A percentile compares a stretch with the other conserved stretches of the same genome.
Evolutionary conservation across 192 early-diverging fungal species (phyloP).

Genomic region (Diversispora epigaea): DNA sequence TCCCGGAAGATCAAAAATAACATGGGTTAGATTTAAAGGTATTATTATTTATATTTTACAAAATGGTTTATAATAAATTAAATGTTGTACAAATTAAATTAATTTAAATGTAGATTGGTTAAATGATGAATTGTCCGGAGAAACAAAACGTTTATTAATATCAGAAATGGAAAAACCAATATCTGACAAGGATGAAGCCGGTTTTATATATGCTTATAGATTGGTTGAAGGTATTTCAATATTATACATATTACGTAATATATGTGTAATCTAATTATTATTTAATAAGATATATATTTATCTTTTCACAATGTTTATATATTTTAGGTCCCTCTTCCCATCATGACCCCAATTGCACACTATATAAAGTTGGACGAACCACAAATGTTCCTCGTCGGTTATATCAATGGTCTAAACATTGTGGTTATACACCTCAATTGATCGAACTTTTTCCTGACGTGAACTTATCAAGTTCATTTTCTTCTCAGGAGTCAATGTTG

Average conservation of each 20-base stretch:
- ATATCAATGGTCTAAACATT: slow-evolving; percentile 50
- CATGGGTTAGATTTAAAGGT: slow-evolving; percentile 16
- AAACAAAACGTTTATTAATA: slow-evolving; percentile 40
- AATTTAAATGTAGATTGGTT: slow-evolving; percentile 39
- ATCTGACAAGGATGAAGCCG: slow-evolving; percentile 45
- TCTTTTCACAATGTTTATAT: not conserved
- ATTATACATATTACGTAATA: not conserved
- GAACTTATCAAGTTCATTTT: not conserved
- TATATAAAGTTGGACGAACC: slow-evolving; percentile 52
- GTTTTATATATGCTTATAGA: slow-evolving; percentile 51
- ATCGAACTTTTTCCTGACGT: slow-evolving; percentile 48
- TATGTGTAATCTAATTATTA: not conserved
- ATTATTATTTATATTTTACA: not conserved
- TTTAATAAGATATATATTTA: not conserved
- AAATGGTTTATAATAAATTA: not conserved
- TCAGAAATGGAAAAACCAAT: slow-evolving; percentile 47
- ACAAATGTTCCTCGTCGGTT: slow-evolving; percentile 47
- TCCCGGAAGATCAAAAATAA: slow-evolving; percentile 6
- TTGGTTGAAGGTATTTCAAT: slow-evolving; percentile 38
- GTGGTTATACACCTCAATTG: slow-evolving; percentile 44
- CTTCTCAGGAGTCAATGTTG: slow-evolving; percentile 34
- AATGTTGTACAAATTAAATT: not conserved
- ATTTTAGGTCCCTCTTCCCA: not conserved
- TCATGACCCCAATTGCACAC: slow-evolving; percentile 23
- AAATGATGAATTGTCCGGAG: slow-evolving; percentile 37